A percentile compares a stretch with the other conserved stretches of the same genome.
Conservation (phyloP, 2,329 filamentous ascomycete genomes). For the Phyllosticta capitalensis region DNA sequence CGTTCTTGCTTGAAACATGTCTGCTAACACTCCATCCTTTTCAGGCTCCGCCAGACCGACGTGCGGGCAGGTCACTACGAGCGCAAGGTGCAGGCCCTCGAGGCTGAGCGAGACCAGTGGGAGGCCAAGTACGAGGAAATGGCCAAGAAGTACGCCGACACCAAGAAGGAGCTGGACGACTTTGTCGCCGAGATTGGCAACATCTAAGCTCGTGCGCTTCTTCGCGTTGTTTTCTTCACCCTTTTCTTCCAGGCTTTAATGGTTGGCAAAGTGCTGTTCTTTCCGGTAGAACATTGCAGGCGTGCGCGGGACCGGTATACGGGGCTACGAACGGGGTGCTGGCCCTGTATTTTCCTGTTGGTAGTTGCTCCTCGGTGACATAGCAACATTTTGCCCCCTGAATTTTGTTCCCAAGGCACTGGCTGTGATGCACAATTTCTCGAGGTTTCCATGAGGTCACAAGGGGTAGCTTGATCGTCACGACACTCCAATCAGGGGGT, state of each 20-base stretch:
- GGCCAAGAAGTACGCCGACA: constrained; percentile 72
- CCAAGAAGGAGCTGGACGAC: constrained; percentile 85
- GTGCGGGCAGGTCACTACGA: constrained; percentile 99
- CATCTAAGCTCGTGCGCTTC: constrained; percentile 52
- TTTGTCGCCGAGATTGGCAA: constrained; percentile 88
- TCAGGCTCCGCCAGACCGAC: constrained; percentile 93
- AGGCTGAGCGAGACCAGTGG: constrained; percentile 86
- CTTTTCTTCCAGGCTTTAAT: constrained; percentile 4
- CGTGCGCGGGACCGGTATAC: constrained; percentile 1
- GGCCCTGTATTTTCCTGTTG: constrained; percentile 14
- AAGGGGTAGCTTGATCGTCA: background rate
- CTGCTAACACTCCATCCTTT: constrained; percentile 3
- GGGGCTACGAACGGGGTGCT: background rate
- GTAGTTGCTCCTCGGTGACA: constrained; percentile 12
- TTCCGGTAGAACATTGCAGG: constrained; percentile 1
- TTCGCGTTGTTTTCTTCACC: constrained; percentile 9
- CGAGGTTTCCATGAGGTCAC: background rate
- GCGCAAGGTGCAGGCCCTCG: constrained; percentile 96
- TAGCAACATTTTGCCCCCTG: constrained; percentile 10
- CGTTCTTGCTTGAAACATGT: background rate
- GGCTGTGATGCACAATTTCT: background rate
- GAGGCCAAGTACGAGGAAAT: constrained; percentile 98
- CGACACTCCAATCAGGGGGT: background rate
- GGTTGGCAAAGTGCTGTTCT: constrained; percentile 5
- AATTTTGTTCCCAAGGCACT: background rate